A percentile compares a stretch with the other conserved stretches of the same genome.
These are phyloP conservation scores for Pistacia vera DNA, from an alignment of 345 rosid species.

Conservation along the genomic window DNA sequence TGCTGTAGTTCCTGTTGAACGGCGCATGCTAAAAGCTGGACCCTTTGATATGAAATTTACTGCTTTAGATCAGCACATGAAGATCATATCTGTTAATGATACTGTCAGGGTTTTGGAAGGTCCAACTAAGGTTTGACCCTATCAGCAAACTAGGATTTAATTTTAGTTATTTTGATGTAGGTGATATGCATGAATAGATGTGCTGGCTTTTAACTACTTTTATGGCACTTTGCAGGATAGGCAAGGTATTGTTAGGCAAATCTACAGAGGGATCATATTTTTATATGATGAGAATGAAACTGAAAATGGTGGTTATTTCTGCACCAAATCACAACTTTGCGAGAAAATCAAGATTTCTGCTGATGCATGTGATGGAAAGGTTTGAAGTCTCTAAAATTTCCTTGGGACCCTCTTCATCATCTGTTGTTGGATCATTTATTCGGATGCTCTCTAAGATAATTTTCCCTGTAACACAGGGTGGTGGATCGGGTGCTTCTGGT, in stretches of 20 bases:
- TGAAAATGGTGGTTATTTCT: conserved; percentile 84
- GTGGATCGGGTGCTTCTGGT: conserved; percentile 45
- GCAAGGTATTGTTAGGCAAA: conserved; percentile 85
- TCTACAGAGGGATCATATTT: conserved; percentile 81
- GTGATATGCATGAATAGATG: neutral
- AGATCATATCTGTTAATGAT: conserved; percentile 68
- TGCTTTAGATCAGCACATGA: conserved; percentile 65
- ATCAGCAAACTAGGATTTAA: conserved; percentile 10
- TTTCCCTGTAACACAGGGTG: conserved; percentile 49
- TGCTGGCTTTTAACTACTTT: conserved; percentile 14
- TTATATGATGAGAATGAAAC: conserved; percentile 64
- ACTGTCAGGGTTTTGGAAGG: conserved; percentile 81
- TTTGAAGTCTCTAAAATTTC: conserved; percentile 27
- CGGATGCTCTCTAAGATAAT: conserved; percentile 14
- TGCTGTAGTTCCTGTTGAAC: conserved; percentile 54
- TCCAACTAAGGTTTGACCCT: conserved; percentile 60
- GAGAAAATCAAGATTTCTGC: conserved; percentile 69
- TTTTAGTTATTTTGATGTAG: conserved; percentile 4
- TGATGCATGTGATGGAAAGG: conserved; percentile 59
- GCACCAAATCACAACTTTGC: conserved; percentile 72
- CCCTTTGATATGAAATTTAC: conserved; percentile 76
- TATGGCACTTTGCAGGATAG: conserved; percentile 59
- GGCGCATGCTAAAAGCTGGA: conserved; percentile 53
- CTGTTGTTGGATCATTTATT: neutral
- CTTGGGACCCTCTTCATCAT: neutral